phyloP scores from a whole-genome alignment of 2,329 filamentous ascomycete species.

The Aspergillus fijiensis region DNA sequence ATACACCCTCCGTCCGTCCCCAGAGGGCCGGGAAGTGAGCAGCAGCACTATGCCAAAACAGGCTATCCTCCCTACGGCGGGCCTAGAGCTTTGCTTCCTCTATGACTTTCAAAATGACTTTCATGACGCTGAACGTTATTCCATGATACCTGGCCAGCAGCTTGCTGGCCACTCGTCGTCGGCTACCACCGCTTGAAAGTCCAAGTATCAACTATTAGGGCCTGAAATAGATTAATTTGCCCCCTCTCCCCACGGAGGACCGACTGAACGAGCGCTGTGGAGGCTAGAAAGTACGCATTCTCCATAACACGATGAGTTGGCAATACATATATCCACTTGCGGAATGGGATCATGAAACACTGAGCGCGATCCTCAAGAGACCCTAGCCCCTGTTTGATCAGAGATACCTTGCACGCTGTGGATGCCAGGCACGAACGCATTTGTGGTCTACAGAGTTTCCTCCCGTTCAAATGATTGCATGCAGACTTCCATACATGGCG shows the following conservation, averaged over 20 bases:
- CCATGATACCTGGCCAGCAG: too few relatives aligned
- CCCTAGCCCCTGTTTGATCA: conserved; percentile 11
- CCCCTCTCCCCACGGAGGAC: not conserved
- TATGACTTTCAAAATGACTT: too few relatives aligned
- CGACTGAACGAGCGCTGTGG: conserved; percentile 8
- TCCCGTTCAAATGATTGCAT: not conserved
- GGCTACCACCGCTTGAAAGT: not conserved
- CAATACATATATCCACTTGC: conserved; percentile 9
- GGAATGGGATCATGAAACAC: conserved; percentile 12
- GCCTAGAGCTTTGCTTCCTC: too few relatives aligned
- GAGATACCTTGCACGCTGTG: conserved; percentile 13
- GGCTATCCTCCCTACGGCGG: too few relatives aligned
- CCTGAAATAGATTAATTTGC: not conserved
- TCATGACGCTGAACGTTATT: too few relatives aligned
- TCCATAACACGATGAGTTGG: conserved; percentile 12
- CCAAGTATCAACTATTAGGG: not conserved
- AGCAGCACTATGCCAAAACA: too few relatives aligned
- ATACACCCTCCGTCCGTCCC: too few relatives aligned
- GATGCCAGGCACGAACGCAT: conserved; percentile 20
- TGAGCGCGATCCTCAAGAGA: conserved; percentile 4
- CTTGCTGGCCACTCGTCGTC: not conserved
- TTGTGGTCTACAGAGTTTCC: conserved; percentile 1
- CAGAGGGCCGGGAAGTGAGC: too few relatives aligned
- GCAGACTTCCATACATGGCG: conserved; percentile 4
- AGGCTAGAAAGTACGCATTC: conserved; percentile 9